Conservation (phyloP, 805 yeast species). For the Monosporozyma siamensis region DNA sequence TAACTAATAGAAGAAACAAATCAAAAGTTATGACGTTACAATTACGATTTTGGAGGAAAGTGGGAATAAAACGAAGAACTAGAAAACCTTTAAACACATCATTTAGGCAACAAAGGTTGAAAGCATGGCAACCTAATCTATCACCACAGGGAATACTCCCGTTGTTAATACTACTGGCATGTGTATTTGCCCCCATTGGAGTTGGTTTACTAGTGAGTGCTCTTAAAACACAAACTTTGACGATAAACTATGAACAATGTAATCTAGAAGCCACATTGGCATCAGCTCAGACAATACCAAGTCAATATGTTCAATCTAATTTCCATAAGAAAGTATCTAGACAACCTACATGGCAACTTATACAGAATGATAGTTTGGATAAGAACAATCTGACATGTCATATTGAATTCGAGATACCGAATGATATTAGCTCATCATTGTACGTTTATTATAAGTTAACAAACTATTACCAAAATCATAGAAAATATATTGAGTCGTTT, state of each 20-base stretch:
- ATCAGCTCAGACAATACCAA: conserved; percentile 46
- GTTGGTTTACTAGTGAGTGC: conserved; percentile 69
- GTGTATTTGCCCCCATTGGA: conserved; percentile 84
- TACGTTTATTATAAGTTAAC: conserved; percentile 78
- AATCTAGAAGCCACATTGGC: conserved; percentile 37
- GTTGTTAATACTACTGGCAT: conserved; percentile 57
- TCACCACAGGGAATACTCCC: conserved; percentile 93
- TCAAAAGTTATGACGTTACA: background rate
- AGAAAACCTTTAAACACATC: conserved; percentile 62
- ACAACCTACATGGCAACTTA: conserved; percentile 56
- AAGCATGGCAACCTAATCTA: conserved; percentile 72
- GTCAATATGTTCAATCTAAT: conserved; percentile 46
- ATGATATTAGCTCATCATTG: conserved; percentile 58
- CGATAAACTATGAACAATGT: conserved; percentile 70
- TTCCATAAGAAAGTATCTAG: conserved; percentile 37
- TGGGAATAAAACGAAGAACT: background rate
- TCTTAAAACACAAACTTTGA: conserved; percentile 60
- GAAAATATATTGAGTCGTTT: conserved; percentile 81
- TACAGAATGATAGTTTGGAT: conserved; percentile 33
- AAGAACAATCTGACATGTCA: conserved; percentile 40
- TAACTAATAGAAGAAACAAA: background rate
- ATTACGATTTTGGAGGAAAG: background rate
- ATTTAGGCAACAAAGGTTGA: conserved; percentile 60
- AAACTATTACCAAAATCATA: conserved; percentile 87
- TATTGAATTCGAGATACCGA: conserved; percentile 62